Base-by-base conservation (phyloP, 441 rosid species). In the Viola pubescens region DNA sequence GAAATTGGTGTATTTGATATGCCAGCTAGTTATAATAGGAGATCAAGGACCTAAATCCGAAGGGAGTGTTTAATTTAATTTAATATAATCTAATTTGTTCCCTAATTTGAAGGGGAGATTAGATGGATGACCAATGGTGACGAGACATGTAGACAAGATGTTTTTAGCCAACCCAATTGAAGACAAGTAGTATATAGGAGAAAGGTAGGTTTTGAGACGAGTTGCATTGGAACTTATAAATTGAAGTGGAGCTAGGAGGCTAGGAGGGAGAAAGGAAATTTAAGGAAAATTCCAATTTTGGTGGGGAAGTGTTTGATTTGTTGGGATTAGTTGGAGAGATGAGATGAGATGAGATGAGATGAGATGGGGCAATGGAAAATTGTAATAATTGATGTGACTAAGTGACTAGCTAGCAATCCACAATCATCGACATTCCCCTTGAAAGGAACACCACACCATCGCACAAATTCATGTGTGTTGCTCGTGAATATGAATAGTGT, bases 311-410 rank as follows among this genome's bases (percentile, higher is more conserved):
- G 37, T 54, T 55, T 73, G 58, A 38, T 51, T 45, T 46, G 45
- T 37, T n/a, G 71, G 34, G 34, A 26, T 26, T 26, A 26, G 3
- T 26, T 26, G 34, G 41, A 61, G 7, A 37, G 19, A 16, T 16
- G 19, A 16, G 19, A 16, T 16, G 19, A 16, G 19, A 16, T 16
- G 19, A n/a, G n/a, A n/a, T n/a, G 41, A 61, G 7, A 37, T 48
- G 45, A 12, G 51, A 0, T 19, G 58, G 46, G 57, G 40, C 43
- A 16, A 16, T 64, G n/a, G 48, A 52, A 60, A 63, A 53, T 61
- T 26, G 2, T 26, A 26, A 37, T 68, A 63, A 68, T 67, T 44
- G 67, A 61, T 71, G 77, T 69, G 81, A 79, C 77, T 46, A 72
- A 51, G 37, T 51, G 7, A 76, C 68, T 72, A 71, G 69, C 65